Evolutionary conservation across 768 basidiomycete genomes (phyloP), one percentile per base, ranked within the genome.

Genomic region (Peribolospora baueri): DNA sequence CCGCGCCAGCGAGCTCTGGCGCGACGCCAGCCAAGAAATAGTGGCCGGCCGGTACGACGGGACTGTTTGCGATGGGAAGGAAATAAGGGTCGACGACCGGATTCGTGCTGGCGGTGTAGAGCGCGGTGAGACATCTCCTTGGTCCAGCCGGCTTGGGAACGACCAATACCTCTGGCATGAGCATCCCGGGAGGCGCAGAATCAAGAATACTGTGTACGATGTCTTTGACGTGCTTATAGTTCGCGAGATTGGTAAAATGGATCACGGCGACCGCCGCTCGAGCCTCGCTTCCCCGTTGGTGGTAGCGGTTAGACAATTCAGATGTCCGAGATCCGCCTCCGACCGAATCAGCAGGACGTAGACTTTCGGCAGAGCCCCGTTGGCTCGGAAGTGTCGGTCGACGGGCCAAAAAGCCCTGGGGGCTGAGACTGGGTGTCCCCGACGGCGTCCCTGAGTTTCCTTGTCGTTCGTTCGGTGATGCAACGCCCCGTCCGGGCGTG

Each of bases 121-220:
- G 71, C 37, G 88, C 82, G 25, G 88, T 90, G 60, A 98, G 71
- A 61, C 95, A 80, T 7, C 91, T 78, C 45, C 91, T 78, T 5
- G 93, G 93, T 4, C 93, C 91, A 13, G 84, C 90, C 7, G 91
- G 91, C 68, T 97, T 98, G 25, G 90, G 91, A 45, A 97, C 81
- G 60, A 98, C 85, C 75, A 97, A 84, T 39, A 98, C 77, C 61
- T 98, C 93, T 1, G 93, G 81, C 8, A 82, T 66, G 11, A 56
- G 50, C 37, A 62, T 62, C 41, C 60, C 53, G 5, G 61, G 62
- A 68, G 61, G 53, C 74, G 75, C 1, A 73, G 72, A 45, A 66
- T 65, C 58, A 51, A 81, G 70, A 14, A 79, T 70, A 13, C 76
- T 77, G 60, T 88, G 81, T 14, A 97, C 73, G 8, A 80, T 72